A percentile compares a stretch with the other conserved stretches of the same genome.
Conservation (phyloP, 2,329 filamentous ascomycete genomes). For the Penicillium nordicum region DNA sequence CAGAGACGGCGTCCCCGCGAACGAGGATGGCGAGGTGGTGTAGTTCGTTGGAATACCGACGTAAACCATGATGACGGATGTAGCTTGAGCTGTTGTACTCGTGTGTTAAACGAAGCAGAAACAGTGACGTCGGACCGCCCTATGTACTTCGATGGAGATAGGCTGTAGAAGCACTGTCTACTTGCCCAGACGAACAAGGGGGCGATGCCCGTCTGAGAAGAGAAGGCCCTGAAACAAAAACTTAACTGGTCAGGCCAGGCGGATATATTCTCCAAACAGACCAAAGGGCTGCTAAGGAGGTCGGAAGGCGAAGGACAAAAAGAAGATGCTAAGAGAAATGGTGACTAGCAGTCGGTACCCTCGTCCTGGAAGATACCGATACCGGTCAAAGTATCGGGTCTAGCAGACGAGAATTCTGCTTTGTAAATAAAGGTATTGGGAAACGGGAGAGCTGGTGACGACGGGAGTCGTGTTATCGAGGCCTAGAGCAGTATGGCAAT, state of each 20-base stretch:
- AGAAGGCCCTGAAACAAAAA: conserved; percentile 83
- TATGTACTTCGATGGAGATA: conserved; percentile 26
- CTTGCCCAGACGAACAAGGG: conserved; percentile 89
- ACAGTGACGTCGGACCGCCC: conserved; percentile 24
- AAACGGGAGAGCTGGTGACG: conserved; percentile 14
- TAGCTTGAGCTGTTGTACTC: conserved; percentile 19
- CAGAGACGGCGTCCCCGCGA: conserved; percentile 77
- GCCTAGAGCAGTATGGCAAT: conserved; percentile 44
- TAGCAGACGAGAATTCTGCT: conserved; percentile 71
- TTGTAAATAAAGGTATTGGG: conserved; percentile 21
- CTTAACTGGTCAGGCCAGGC: conserved; percentile 74
- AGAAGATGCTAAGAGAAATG: conserved; percentile 83
- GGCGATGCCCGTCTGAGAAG: conserved; percentile 86
- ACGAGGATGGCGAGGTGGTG: conserved; percentile 73
- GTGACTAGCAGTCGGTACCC: conserved; percentile 63
- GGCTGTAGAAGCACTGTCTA: conserved; percentile 85
- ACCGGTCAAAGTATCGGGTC: conserved; percentile 79
- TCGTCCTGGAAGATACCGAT: conserved; percentile 76
- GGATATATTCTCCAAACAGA: conserved; percentile 62
- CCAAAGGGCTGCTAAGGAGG: conserved; percentile 75
- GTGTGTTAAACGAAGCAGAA: conserved; percentile 14
- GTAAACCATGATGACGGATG: conserved; percentile 65
- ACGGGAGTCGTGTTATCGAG: conserved; percentile 57
- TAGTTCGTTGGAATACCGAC: conserved; percentile 75
- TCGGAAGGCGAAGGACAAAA: conserved; percentile 71